These are phyloP conservation scores for Millerozyma miso DNA, from an alignment of 805 yeast species.

Conservation along the genomic window DNA sequence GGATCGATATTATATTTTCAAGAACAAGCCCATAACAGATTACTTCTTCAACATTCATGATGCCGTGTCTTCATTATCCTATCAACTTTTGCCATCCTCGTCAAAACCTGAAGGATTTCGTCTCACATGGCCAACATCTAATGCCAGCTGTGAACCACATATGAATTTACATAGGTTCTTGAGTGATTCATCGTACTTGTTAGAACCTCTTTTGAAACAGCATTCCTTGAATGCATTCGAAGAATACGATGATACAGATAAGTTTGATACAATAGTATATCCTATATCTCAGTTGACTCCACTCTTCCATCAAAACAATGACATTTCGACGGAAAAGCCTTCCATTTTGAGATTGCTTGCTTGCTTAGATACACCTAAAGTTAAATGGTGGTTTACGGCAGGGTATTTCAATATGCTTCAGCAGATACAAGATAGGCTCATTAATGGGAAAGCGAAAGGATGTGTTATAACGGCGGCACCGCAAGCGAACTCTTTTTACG, in stretches of 20 bases:
- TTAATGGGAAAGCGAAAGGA: constrained; percentile 58
- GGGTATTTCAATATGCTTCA: constrained; percentile 94
- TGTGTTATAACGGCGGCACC: constrained; percentile 88
- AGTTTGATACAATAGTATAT: constrained; percentile 64
- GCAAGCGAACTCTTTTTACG: constrained; percentile 87
- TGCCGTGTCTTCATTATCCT: constrained; percentile 67
- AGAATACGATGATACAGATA: constrained; percentile 29
- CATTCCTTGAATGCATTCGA: constrained; percentile 28
- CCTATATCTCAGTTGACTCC: constrained; percentile 94
- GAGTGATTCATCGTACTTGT: constrained; percentile 48
- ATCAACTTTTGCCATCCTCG: constrained; percentile 48
- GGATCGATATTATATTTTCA: constrained; percentile 82
- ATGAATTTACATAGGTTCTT: constrained; percentile 48
- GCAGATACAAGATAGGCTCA: constrained; percentile 54
- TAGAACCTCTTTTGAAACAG: constrained; percentile 58
- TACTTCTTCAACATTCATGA: constrained; percentile 71
- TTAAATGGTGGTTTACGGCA: constrained; percentile 86
- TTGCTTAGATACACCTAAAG: constrained; percentile 47
- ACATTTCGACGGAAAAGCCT: constrained; percentile 74
- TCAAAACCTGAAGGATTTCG: constrained; percentile 45
- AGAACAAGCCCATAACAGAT: constrained; percentile 52
- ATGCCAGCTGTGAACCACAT: constrained; percentile 65
- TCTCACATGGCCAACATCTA: constrained; percentile 71
- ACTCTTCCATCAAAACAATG: constrained; percentile 53
- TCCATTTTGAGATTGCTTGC: constrained; percentile 61